These are phyloP conservation scores for Fusarium begoniae DNA, from an alignment of 2,329 filamentous ascomycete species.

Conservation along the genomic window DNA sequence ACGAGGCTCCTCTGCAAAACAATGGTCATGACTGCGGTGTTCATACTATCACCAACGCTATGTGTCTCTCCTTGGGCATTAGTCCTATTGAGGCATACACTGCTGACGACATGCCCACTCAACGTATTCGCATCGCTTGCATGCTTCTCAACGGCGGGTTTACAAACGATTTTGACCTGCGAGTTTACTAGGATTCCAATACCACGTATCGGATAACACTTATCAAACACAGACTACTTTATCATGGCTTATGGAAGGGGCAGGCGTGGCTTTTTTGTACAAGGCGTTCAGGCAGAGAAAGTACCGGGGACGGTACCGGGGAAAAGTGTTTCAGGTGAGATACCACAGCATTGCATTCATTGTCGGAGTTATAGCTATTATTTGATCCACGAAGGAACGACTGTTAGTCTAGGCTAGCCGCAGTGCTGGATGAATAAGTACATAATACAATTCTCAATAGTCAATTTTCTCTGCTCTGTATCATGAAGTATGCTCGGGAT, in stretches of 20 bases:
- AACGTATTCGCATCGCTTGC: slow-evolving; percentile 70
- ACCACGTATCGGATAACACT: neutral
- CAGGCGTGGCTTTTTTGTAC: slow-evolving; percentile 9
- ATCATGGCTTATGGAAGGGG: slow-evolving; percentile 6
- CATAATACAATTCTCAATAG: neutral
- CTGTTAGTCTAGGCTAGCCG: neutral
- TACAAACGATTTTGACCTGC: slow-evolving; percentile 65
- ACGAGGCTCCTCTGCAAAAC: slow-evolving; percentile 64
- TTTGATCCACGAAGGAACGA: slow-evolving; percentile 13
- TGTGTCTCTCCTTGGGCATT: slow-evolving; percentile 66
- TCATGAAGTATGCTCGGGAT: neutral
- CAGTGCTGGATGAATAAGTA: slow-evolving; percentile 1
- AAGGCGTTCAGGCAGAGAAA: slow-evolving; percentile 31
- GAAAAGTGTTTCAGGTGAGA: slow-evolving; percentile 35
- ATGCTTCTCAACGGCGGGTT: slow-evolving; percentile 75
- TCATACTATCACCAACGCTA: slow-evolving; percentile 77
- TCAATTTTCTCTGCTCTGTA: neutral
- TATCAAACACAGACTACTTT: neutral
- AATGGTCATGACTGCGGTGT: slow-evolving; percentile 82
- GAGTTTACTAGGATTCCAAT: slow-evolving; percentile 44
- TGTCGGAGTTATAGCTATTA: slow-evolving; percentile 26
- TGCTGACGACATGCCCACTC: slow-evolving; percentile 64
- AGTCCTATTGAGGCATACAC: slow-evolving; percentile 61
- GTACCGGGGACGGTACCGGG: neutral
- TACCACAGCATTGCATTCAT: slow-evolving; percentile 38